Base-by-base conservation (phyloP, 306 rosid genomes). In the Arachis hypogaea region DNA sequence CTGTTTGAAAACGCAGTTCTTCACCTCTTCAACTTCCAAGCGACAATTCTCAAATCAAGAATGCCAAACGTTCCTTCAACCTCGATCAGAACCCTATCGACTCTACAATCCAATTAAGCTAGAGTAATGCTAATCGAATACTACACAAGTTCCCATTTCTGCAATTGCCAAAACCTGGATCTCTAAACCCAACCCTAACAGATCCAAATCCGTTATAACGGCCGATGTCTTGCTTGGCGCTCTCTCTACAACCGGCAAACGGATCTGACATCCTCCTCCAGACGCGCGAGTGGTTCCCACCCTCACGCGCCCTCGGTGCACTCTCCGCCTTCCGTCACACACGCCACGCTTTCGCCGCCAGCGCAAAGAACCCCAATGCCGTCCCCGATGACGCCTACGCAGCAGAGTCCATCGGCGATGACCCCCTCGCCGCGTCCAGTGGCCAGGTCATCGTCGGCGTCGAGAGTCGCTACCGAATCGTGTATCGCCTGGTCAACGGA, bases 271-370 rank as follows among this genome's bases (percentile, higher is more conserved):
- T 93, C 73, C 90, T 93, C 1, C 96, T 80, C 43, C 98, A 93
- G 83, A 93, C 98, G 28, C 95, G 91, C n/a, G 96, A 88, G 75
- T 93, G 98, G 95, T 93, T 93, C 82, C 95, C 96, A 5, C 96
- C 98, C 7, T 86, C 98, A 40, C 86, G 94, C 40, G 96, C 98
- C 74, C 94, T 93, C 56, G 95, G 88, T 14, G 95, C 96, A 40
- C 91, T 93, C 78, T 86, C 98, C 71, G 74, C 93, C 68, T 93
- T 93, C 78, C 96, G 98, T 61, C 96, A 93, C 10, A 90, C 94
- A 8, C 94, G 96, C 72, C 87, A 79, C 10, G 81, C 88, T 58
- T 86, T 89, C 77, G 85, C 88, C 47, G 77, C 83, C 47, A 81
- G 77, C 59, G 75, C 70, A 60, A 69, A 82, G 56, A 63, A 40